Percentiles rank a stretch among this genome's conserved stretches.
phyloP scores from a whole-genome alignment of 2,329 filamentous ascomycete genomes.

The Zasmidium angulare region DNA sequence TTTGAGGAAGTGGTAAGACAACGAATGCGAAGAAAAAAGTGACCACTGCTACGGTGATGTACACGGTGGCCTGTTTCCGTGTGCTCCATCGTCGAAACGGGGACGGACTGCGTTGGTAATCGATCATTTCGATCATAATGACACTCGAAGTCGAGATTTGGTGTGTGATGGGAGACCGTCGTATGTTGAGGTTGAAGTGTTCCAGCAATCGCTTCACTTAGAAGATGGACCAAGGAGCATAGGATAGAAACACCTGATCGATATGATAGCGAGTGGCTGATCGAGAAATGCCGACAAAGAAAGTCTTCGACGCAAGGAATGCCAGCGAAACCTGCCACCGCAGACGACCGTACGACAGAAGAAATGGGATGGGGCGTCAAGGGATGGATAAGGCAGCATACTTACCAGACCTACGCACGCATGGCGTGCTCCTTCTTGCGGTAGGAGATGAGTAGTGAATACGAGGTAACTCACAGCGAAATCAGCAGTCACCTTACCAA shows the following conservation, averaged over 20 bases:
- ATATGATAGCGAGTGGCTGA: neutral
- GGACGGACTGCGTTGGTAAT: neutral
- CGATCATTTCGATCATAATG: neutral
- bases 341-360: neutral
- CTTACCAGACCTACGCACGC: too few relatives aligned
- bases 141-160: neutral
- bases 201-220: too few relatives aligned
- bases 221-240: too few relatives aligned
- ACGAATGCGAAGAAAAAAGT: conserved; percentile 3
- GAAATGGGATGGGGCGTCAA: neutral
- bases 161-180: neutral
- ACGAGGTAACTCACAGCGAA: too few relatives aligned
- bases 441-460: too few relatives aligned
- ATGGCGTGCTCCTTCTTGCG: too few relatives aligned
- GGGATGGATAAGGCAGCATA: neutral
- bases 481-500: too few relatives aligned
- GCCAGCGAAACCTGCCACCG: too few relatives aligned
- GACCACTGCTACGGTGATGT: neutral
- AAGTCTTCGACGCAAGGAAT: too few relatives aligned
- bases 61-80: neutral
- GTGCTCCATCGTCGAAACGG: neutral
- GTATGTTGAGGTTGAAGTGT: too few relatives aligned
- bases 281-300: neutral
- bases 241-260: too few relatives aligned
- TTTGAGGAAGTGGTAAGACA: conserved; percentile 17